Conservation (phyloP, 805 yeast genomes). For the Myxozyma neglecta region DNA sequence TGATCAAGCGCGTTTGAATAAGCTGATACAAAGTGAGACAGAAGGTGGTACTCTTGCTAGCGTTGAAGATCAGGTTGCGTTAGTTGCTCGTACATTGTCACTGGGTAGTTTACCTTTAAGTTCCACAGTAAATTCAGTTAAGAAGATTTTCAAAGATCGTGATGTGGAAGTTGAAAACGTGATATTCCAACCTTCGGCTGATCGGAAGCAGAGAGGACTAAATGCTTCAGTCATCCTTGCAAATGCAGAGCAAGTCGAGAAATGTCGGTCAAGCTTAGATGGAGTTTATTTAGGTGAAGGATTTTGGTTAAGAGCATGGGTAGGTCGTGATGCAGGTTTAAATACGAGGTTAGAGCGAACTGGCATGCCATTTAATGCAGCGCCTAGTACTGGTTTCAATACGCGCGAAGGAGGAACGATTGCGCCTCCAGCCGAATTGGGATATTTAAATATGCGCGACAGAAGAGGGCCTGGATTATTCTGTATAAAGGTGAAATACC, state of each 20-base stretch:
- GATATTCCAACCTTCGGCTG: slow-evolving; percentile 7
- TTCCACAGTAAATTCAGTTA: neutral
- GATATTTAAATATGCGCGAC: neutral
- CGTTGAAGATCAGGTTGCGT: neutral
- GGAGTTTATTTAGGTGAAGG: slow-evolving; percentile 28
- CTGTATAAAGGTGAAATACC: slow-evolving; percentile 22
- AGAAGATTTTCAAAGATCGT: neutral
- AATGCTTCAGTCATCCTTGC: slow-evolving; percentile 14
- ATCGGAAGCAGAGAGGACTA: slow-evolving; percentile 16
- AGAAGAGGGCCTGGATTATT: neutral
- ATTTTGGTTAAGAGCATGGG: slow-evolving; percentile 15
- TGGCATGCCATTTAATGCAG: slow-evolving; percentile 22
- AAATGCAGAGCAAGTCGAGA: slow-evolving; percentile 13
- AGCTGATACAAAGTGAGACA: neutral
- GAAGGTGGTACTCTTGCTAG: neutral
- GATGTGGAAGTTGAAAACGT: slow-evolving; percentile 5
- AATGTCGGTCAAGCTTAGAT: slow-evolving; percentile 13
- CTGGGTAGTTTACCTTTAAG: slow-evolving; percentile 16
- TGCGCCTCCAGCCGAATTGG: slow-evolving; percentile 18
- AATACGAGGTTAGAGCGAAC: slow-evolving; percentile 10
- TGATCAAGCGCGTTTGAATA: slow-evolving; percentile 8
- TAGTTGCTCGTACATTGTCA: slow-evolving; percentile 9
- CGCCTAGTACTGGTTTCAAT: neutral
- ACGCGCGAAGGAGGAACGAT: neutral
- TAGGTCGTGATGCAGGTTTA: slow-evolving; percentile 17